phyloP scores from a whole-genome alignment of 2,329 filamentous ascomycete genomes.

The Intubia oerlemansii region DNA sequence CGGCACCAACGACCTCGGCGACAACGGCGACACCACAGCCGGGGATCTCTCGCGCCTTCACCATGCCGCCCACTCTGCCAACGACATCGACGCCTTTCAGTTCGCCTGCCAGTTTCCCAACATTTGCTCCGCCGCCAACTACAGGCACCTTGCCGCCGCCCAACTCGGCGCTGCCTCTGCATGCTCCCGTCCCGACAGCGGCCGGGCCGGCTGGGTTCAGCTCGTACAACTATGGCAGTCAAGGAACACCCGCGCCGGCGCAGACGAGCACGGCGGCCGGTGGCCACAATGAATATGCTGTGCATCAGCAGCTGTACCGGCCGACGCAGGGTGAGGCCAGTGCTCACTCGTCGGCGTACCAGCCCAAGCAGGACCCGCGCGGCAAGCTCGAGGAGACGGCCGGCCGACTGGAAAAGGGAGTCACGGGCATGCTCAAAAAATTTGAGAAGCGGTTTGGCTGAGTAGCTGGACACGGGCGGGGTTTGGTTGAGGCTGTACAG shows the following conservation, averaged over 20 bases:
- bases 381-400: constrained; percentile 43
- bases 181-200: constrained; percentile 10
- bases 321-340: constrained; percentile 39
- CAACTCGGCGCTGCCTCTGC: too few species aligned
- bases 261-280: too few species aligned
- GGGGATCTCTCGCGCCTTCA: constrained; percentile 26
- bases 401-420: constrained; percentile 45
- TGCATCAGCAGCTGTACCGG: constrained; percentile 50
- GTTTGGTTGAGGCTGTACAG: too few species aligned
- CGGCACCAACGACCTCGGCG: too few species aligned
- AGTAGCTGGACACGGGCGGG: not conserved
- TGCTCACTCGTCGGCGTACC: too few species aligned
- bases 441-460: constrained; percentile 54
- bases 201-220: too few species aligned
- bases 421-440: constrained; percentile 53
- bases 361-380: constrained; percentile 21
- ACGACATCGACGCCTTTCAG: constrained; percentile 12
- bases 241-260: too few species aligned
- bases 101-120: constrained; percentile 7
- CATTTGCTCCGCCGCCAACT: constrained; percentile 21
- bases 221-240: too few species aligned
- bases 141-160: constrained; percentile 18
- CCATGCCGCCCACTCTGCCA: constrained; percentile 25
- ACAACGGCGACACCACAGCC: too few species aligned
- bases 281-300: constrained; percentile 9